Conservation (phyloP, 2,329 filamentous ascomycete genomes). For the Fusarium caatingaense region DNA sequence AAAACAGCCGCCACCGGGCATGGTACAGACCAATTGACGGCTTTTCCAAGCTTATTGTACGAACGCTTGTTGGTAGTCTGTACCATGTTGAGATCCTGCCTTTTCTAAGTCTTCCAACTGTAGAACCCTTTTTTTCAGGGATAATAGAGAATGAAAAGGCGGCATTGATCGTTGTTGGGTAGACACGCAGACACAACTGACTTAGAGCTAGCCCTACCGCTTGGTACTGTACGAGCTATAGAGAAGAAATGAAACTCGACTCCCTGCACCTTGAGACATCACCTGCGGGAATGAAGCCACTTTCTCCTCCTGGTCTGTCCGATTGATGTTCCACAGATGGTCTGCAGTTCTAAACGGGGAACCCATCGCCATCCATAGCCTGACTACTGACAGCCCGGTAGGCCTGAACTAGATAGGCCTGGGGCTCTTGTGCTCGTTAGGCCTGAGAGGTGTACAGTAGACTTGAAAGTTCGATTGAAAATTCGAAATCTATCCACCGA, state of each 20-base stretch:
- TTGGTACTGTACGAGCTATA: slow-evolving; percentile 10
- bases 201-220: slow-evolving; percentile 22
- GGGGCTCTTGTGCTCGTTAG: not conserved
- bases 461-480: slow-evolving; percentile 5
- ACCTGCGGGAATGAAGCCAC: slow-evolving; percentile 27
- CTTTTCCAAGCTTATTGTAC: slow-evolving; percentile 3
- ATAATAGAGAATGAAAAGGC: slow-evolving; percentile 21
- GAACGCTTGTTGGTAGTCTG: slow-evolving; percentile 17
- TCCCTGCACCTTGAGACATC: slow-evolving; percentile 9
- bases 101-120: slow-evolving; percentile 16
- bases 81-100: slow-evolving; percentile 32
- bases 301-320: slow-evolving; percentile 28
- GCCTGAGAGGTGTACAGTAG: not conserved
- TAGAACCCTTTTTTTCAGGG: slow-evolving; percentile 26
- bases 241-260: slow-evolving; percentile 25
- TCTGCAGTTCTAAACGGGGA: slow-evolving; percentile 26
- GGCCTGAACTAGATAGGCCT: slow-evolving; percentile 1
- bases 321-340: slow-evolving; percentile 36
- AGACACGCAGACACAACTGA: slow-evolving; percentile 27
- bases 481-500: slow-evolving; percentile 34
- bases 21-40: slow-evolving; percentile 4
- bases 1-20: slow-evolving; percentile 10
- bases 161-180: slow-evolving; percentile 35
- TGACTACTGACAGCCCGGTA: not conserved
- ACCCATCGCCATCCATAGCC: not conserved